Evolutionary conservation across 139 green algal species (phyloP), one percentile per base, ranked within the genome.

Genomic region (Chlorella sp.): DNA sequence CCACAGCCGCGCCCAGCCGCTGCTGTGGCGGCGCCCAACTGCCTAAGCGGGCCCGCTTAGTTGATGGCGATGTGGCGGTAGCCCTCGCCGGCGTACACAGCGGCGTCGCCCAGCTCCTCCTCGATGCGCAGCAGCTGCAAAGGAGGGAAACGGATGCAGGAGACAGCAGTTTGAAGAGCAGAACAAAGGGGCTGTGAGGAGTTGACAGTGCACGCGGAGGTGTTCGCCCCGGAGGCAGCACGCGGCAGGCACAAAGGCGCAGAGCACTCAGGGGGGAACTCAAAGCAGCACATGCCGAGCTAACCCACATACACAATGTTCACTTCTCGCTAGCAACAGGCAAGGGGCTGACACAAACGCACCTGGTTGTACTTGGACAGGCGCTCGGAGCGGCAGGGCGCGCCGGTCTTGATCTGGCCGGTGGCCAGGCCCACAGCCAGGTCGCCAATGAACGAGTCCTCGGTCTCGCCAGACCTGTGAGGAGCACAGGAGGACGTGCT

Each of bases 361-460:
- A 82, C 76, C 94, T 99, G 97, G 93, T 99, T 99, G 95, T 99
- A 99, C 93, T 99, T 99, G 84, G 97, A 92, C 60, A 98, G 87
- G 64, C 97, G 94, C 94, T 99, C 97, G 32, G 90, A 96, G 36
- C 95, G 91, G 94, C 97, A 99, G 56, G 97, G 97, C 0, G 97
- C 97, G 51, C 97, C 97, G 30, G 97, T 99, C 95, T 99, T 99
- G 94, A 99, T 99, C 91, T 99, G 97, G 30, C 97, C 97, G 36
- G 96, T 98, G 67, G 94, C 82, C 54, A 99, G 95, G 76, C 97
- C 97, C 24, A 99, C 97, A 17, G 96, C 90, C 60, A 99, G 92
- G 91, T 99, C 97, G 56, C 97, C 97, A 80, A 99, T 99, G 94
- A 99, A 99, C 48, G 83, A 93, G 90, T 99, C 97, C 89, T 98